These are phyloP conservation scores for Claviceps sp. DNA, from an alignment of 2,329 filamentous ascomycete species.

Conservation along the genomic window DNA sequence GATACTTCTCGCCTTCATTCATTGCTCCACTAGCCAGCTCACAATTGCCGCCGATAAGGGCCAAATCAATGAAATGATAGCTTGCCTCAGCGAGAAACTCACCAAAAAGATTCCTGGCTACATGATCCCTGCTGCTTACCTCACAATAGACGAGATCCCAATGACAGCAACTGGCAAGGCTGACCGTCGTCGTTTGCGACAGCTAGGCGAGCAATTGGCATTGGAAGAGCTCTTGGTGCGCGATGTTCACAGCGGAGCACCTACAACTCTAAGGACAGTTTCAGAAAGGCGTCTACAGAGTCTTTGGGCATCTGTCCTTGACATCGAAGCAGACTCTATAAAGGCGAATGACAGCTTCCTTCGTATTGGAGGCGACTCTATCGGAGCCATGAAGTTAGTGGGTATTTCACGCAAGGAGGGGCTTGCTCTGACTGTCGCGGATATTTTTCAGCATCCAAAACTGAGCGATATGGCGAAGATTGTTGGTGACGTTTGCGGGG, in stretches of 20 bases:
- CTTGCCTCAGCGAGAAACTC: constrained; percentile 3
- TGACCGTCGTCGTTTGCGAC: constrained; percentile 6
- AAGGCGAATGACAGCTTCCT: constrained; percentile 8
- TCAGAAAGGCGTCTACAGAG: constrained; percentile 4
- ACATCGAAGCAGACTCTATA: constrained; percentile 5
- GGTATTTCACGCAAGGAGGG: background rate
- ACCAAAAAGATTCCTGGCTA: constrained; percentile 7
- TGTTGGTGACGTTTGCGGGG: background rate
- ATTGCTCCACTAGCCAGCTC: background rate
- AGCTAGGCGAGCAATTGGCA: background rate
- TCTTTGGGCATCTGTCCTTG: constrained; percentile 9
- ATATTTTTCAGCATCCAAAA: constrained; percentile 3
- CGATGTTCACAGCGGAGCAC: background rate
- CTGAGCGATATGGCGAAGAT: background rate
- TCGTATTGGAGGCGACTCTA: constrained; percentile 23
- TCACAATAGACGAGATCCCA: constrained; percentile 8
- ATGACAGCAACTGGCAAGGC: constrained; percentile 8
- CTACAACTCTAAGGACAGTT: background rate
- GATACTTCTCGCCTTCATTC: constrained; percentile 1
- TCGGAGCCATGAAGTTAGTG: constrained; percentile 8
- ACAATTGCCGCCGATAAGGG: background rate
- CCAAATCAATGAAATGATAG: background rate
- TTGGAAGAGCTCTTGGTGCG: background rate
- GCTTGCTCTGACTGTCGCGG: constrained; percentile 10
- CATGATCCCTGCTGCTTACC: constrained; percentile 10